A percentile compares a stretch with the other conserved stretches of the same genome.
Evolutionary conservation across 768 basidiomycete genomes (phyloP).

Genomic region (Infundibulicybe gibba): DNA sequence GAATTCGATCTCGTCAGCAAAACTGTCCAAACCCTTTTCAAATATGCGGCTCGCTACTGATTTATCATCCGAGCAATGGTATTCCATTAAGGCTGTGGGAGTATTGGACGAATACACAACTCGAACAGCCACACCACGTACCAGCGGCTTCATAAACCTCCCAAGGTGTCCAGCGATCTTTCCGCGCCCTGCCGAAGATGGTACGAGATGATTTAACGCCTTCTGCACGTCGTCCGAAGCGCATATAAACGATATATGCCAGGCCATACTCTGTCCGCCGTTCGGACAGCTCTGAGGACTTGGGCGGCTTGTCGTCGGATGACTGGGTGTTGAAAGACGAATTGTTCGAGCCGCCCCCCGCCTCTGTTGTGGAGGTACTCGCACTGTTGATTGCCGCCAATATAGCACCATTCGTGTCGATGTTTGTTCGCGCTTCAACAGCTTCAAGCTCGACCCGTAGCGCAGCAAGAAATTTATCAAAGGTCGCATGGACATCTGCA

Average conservation of each 20-base stretch:
- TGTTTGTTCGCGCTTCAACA: slow-evolving; percentile 42
- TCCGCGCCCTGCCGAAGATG: slow-evolving; percentile 81
- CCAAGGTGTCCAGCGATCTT: slow-evolving; percentile 77
- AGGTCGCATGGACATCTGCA: slow-evolving; percentile 66
- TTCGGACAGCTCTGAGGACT: slow-evolving; percentile 52
- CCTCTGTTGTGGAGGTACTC: slow-evolving; percentile 1
- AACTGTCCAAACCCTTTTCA: slow-evolving; percentile 86
- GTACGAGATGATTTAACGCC: slow-evolving; percentile 76
- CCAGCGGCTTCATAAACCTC: slow-evolving; percentile 92
- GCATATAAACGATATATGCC: slow-evolving; percentile 89
- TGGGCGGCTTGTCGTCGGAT: slow-evolving; percentile 50
- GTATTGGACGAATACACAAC: neutral
- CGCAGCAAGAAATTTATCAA: slow-evolving; percentile 65
- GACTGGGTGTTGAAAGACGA: slow-evolving; percentile 46
- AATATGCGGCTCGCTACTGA: slow-evolving; percentile 87
- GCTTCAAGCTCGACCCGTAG: slow-evolving; percentile 64
- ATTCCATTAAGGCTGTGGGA: slow-evolving; percentile 83
- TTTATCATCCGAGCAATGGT: slow-evolving; percentile 79
- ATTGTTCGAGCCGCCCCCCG: slow-evolving; percentile 14
- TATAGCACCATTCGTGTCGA: slow-evolving; percentile 10
- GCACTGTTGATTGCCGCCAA: slow-evolving; percentile 17
- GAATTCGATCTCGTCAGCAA: slow-evolving; percentile 79
- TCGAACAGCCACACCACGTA: slow-evolving; percentile 26
- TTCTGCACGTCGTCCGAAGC: slow-evolving; percentile 86
- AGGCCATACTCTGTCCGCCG: slow-evolving; percentile 70